phyloP scores from a whole-genome alignment of 768 basidiomycete species.

The Amanita fuliginea region DNA sequence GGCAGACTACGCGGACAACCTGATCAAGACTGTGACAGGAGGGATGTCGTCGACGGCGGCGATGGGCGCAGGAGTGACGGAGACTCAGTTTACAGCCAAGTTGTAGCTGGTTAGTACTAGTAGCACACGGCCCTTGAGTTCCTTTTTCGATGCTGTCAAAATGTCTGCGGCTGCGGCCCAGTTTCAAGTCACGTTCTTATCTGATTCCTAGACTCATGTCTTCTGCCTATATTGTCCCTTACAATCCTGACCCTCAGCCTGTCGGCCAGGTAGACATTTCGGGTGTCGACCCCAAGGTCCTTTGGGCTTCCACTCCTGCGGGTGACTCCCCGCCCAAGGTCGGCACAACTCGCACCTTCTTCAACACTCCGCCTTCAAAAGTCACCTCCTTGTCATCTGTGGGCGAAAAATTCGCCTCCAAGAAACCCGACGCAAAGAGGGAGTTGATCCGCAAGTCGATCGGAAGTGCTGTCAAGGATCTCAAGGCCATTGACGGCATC shows the following conservation, averaged over 20 bases:
- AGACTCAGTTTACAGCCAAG: constrained; percentile 57
- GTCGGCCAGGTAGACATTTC: constrained; percentile 16
- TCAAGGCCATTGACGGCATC: constrained; percentile 51
- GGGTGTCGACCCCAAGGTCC: constrained; percentile 31
- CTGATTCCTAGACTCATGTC: constrained; percentile 10
- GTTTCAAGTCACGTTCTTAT: constrained; percentile 3
- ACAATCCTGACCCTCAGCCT: constrained; percentile 31
- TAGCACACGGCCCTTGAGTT: too few species aligned
- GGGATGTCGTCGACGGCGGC: constrained; percentile 96
- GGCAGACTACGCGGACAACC: constrained; percentile 82
- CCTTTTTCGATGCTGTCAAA: not conserved
- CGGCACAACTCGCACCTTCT: constrained; percentile 58
- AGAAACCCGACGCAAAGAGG: constrained; percentile 35
- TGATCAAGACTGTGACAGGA: constrained; percentile 94
- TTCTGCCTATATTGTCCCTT: constrained; percentile 47
- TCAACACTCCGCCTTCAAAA: constrained; percentile 35
- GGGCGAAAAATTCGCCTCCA: constrained; percentile 40
- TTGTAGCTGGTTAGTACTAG: too few species aligned
- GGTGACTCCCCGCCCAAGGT: constrained; percentile 43
- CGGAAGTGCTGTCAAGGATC: constrained; percentile 60
- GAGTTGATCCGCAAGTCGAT: constrained; percentile 64
- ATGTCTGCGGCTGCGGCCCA: not conserved
- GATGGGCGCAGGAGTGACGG: constrained; percentile 97
- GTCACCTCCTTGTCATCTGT: constrained; percentile 48
- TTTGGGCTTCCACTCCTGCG: constrained; percentile 43